Conservation (phyloP, 2,329 filamentous ascomycete genomes). For the Diaporthe batatas region DNA sequence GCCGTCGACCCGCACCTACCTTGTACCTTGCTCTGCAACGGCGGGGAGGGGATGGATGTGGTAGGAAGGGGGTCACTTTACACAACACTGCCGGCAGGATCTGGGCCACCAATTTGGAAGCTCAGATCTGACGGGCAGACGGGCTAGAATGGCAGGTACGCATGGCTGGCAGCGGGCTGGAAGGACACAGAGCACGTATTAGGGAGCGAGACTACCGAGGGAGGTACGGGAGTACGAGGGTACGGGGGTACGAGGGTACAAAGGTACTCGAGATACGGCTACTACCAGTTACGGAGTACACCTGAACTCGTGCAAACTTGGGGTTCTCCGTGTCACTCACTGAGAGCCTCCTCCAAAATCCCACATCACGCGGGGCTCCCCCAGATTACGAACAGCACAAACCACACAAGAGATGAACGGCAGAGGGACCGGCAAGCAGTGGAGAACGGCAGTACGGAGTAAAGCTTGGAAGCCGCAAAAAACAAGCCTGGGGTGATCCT, state of each 20-base stretch:
- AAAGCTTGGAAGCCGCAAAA: neutral
- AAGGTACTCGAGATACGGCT: neutral
- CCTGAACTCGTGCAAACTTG: no score
- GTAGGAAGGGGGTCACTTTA: neutral
- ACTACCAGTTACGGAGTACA: no score
- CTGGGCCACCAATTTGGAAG: constrained; percentile 24
- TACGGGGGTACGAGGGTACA: neutral
- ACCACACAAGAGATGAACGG: neutral
- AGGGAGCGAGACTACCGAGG: neutral
- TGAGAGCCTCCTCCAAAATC: neutral
- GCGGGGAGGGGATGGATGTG: constrained; percentile 1
- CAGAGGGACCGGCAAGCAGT: neutral
- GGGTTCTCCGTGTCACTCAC: neutral
- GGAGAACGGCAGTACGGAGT: neutral
- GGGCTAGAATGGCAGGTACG: constrained; percentile 17
- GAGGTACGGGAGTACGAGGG: neutral
- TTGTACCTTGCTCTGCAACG: constrained; percentile 18
- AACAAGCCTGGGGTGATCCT: constrained; percentile 9
- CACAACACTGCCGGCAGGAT: constrained; percentile 30
- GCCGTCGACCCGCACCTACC: neutral
- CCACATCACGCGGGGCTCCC: neutral
- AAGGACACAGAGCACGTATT: neutral
- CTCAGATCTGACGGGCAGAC: constrained; percentile 17
- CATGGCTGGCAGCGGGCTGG: neutral
- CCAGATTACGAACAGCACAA: no score